Percentiles rank a stretch among this genome's conserved stretches.
Conservation (phyloP, 192 early-diverging fungal species). For the Chytriomyces confervae region DNA sequence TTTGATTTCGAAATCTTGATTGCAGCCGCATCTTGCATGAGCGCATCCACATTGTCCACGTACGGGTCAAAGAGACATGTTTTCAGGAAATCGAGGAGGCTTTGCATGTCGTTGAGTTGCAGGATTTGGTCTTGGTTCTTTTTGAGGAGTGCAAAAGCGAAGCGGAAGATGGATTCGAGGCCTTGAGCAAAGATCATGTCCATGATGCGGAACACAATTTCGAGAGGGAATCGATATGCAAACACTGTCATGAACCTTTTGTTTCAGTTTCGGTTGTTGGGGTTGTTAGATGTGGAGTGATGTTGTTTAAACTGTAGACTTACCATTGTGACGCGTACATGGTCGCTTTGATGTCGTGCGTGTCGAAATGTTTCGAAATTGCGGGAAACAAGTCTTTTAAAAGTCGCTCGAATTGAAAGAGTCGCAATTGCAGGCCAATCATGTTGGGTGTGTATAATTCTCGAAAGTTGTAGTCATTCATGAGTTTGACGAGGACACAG, state of each 20-base stretch:
- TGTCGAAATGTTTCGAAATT: slow-evolving; percentile 77
- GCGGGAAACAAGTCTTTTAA: slow-evolving; percentile 82
- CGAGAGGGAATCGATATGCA: slow-evolving; percentile 93
- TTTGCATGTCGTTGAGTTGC: slow-evolving; percentile 78
- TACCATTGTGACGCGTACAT: slow-evolving; percentile 97
- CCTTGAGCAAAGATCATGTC: slow-evolving; percentile 96
- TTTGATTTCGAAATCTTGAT: slow-evolving; percentile 73
- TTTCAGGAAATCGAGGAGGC: slow-evolving; percentile 86
- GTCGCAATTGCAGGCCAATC: slow-evolving; percentile 82
- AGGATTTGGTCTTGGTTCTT: slow-evolving; percentile 80
- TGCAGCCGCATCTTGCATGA: slow-evolving; percentile 83
- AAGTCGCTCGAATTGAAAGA: slow-evolving; percentile 91
- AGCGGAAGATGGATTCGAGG: slow-evolving; percentile 81
- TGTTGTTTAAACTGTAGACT: neutral
- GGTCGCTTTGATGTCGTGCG: slow-evolving; percentile 82
- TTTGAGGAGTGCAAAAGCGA: slow-evolving; percentile 87
- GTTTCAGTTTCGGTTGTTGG: neutral
- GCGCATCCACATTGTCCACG: slow-evolving; percentile 67
- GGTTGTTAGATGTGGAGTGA: neutral
- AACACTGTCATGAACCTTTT: slow-evolving; percentile 93
- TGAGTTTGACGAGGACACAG: slow-evolving; percentile 87
- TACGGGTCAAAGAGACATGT: slow-evolving; percentile 87
- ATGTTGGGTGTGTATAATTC: slow-evolving; percentile 89
- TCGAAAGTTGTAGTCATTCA: slow-evolving; percentile 88
- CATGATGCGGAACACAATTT: slow-evolving; percentile 86